Conservation (phyloP, 305 asterid species). For the Ilex paraguariensis region DNA sequence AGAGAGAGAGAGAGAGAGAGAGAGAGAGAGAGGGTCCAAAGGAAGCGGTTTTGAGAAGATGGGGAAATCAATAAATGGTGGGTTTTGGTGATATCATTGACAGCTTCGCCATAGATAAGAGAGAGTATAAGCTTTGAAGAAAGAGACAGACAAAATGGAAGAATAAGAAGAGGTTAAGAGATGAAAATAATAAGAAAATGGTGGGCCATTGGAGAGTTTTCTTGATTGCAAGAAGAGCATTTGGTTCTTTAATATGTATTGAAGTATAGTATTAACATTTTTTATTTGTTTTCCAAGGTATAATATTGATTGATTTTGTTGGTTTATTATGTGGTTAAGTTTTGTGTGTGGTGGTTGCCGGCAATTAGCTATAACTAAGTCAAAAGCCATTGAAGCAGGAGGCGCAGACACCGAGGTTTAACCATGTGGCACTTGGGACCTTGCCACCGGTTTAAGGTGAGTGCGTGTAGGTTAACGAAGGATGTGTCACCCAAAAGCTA, state of each 20-base stretch:
- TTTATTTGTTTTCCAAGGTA: neutral
- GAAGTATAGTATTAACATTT: neutral
- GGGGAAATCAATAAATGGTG: conserved; percentile 10
- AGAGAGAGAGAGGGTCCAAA: no score
- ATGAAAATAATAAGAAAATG: conserved; percentile 12
- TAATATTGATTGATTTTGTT: conserved; percentile 6
- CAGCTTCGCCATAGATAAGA: conserved; percentile 18
- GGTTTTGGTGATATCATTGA: conserved; percentile 16
- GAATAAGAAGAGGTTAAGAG: conserved; percentile 7
- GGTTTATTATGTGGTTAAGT: conserved; percentile 4
- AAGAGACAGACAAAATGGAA: conserved; percentile 27
- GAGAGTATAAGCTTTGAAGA: neutral
- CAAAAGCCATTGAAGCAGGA: conserved; percentile 24
- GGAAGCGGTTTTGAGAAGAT: neutral
- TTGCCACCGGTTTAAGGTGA: conserved; percentile 12
- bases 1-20: neutral
- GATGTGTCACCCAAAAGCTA: no score
- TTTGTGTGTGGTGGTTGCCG: conserved; percentile 33
- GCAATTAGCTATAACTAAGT: conserved; percentile 27
- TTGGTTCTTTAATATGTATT: no score
- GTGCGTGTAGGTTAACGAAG: no score
- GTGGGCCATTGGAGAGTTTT: conserved; percentile 14
- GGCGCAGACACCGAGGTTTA: conserved; percentile 23
- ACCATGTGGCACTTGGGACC: conserved; percentile 30
- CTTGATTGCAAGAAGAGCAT: conserved; percentile 1